Base-by-base conservation (phyloP, 352 stramenopile genomes). In the Blastocystis hominis region DNA sequence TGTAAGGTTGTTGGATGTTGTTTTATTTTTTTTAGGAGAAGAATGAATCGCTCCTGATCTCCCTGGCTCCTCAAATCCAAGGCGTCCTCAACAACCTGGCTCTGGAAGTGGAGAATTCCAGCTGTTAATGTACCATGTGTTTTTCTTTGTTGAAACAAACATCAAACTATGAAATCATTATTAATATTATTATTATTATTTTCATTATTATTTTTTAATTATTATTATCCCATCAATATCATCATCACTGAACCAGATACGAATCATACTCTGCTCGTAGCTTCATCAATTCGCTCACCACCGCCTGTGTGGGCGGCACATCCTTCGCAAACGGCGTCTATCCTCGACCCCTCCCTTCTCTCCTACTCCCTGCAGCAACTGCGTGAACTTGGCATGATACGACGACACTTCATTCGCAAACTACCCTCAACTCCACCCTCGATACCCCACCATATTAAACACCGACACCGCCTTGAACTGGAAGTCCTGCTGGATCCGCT, bases 281-380 rank as follows among this genome's bases (percentile, higher is more conserved):
- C 38, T 61, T 30, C 42, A 30, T 56, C 38, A 78, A 15, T 44
- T 78, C 68, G 36, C 36, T 61, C 15, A 34, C 38, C 15, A 78
- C 17, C 9, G 42, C 38, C 42, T 78, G 68, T 10, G 34, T 20
- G 5, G 68, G 68, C 17, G 47, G 30, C 24, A 78, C 68, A 61
- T 78, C 38, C 68, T 78, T 78, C 50, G 68, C 68, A 61, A 55
- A 78, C 20, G 68, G 68, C 24, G 68, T 78, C 68, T 78, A 6
- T 40, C 20, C 34, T 78, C 68, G 59, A 44, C 13, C 59, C 15
- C 38, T 17, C 3, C 47, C 1, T 38, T 9, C 15, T n/a, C 10
- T 62, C 38, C 30, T 36, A 78, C 68, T 62, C 68, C 68, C 5
- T 78, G 68, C n/a, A 78, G 36, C 13, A 78, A 24, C 50, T 78